Evolutionary conservation across 1,284 basidiomycete species (phyloP).

Genomic region (Papiliotrema terrestris): DNA sequence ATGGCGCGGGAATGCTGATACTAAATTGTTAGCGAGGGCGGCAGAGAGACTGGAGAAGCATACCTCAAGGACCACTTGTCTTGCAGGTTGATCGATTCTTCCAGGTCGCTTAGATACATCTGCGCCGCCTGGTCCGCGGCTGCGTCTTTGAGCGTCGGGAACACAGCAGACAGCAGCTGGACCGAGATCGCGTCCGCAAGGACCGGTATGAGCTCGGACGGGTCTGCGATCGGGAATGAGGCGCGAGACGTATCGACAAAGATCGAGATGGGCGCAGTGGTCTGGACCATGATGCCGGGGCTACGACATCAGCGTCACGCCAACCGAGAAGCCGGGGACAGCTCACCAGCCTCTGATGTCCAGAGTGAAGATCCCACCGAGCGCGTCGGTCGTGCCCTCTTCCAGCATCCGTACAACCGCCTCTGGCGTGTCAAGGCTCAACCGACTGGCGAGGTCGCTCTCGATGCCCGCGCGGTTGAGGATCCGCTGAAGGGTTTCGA

Average conservation of each 20-base stretch:
- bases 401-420: background rate
- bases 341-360: constrained; percentile 4
- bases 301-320: background rate
- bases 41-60: background rate
- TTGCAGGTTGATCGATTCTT: constrained; percentile 19
- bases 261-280: background rate
- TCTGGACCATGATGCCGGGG: constrained; percentile 3
- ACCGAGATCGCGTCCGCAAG: constrained; percentile 9
- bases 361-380: background rate
- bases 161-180: constrained; percentile 11
- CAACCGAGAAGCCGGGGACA: background rate
- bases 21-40: background rate
- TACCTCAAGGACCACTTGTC: constrained; percentile 16
- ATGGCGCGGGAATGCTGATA: constrained; percentile 7
- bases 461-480: background rate
- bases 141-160: constrained; percentile 1
- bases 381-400: background rate
- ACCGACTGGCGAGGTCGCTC: background rate
- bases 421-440: background rate
- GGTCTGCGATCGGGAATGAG: constrained; percentile 20
- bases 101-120: constrained; percentile 31
- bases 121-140: background rate
- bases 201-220: constrained; percentile 11
- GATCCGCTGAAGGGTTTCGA: background rate
- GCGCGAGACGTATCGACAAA: constrained; percentile 12